These are phyloP conservation scores for Pseudocercospora cruenta DNA, from an alignment of 2,329 filamentous ascomycete genomes.

Conservation along the genomic window DNA sequence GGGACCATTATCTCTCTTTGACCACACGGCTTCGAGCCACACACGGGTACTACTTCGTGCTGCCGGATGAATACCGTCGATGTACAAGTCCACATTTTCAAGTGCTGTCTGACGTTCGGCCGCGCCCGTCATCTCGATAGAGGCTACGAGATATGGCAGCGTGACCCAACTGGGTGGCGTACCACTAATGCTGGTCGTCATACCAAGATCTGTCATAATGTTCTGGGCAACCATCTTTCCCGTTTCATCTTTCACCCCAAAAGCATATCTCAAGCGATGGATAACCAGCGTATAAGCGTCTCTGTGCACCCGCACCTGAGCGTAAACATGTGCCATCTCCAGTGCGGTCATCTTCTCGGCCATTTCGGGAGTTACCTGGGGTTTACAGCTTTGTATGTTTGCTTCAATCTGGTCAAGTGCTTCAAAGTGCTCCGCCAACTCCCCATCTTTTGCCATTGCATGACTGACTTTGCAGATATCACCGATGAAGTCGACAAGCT, in stretches of 20 bases:
- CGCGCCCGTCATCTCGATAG: neutral
- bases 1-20: neutral
- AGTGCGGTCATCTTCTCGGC: neutral
- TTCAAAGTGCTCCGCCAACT: neutral
- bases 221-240: neutral
- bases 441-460: neutral
- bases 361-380: neutral
- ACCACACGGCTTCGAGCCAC: constrained; percentile 2
- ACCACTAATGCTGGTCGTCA: constrained; percentile 1
- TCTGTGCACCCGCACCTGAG: constrained; percentile 9
- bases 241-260: constrained; percentile 6
- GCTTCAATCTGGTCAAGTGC: neutral
- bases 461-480: neutral
- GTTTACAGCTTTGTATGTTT: neutral
- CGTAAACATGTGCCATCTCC: neutral
- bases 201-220: constrained; percentile 11
- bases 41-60: neutral
- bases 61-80: constrained; percentile 6
- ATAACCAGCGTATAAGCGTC: constrained; percentile 2
- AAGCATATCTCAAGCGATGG: constrained; percentile 11
- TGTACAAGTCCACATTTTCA: neutral
- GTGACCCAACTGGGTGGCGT: constrained; percentile 4
- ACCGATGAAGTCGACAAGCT: neutral
- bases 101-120: neutral
- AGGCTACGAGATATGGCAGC: constrained; percentile 5